A percentile compares a stretch with the other conserved stretches of the same genome.
Evolutionary conservation across 345 rosid genomes (phyloP).

Genomic region (Populus pruinosa): DNA sequence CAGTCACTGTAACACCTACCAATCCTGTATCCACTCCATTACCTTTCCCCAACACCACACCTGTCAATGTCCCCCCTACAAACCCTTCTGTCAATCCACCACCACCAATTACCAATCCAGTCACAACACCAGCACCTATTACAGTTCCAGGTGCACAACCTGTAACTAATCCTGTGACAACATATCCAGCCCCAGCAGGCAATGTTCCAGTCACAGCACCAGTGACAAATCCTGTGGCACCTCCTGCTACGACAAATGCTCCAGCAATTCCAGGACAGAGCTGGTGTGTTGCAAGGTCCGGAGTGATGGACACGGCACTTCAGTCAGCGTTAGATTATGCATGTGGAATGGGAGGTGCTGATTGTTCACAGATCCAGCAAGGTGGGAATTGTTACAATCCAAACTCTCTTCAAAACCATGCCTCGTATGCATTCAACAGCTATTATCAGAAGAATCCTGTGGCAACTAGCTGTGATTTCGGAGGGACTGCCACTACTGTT

Average conservation of each 20-base stretch:
- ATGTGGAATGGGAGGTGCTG: constrained; percentile 80
- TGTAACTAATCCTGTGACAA: constrained; percentile 66
- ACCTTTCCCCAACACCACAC: constrained; percentile 30
- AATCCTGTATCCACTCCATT: constrained; percentile 36
- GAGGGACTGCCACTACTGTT: constrained; percentile 63
- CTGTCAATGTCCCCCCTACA: constrained; percentile 42
- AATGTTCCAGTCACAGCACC: constrained; percentile 45
- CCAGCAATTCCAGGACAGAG: constrained; percentile 71
- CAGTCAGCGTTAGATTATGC: constrained; percentile 91
- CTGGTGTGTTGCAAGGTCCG: constrained; percentile 87
- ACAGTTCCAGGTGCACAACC: constrained; percentile 52
- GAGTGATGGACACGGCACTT: constrained; percentile 48
- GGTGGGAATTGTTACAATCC: constrained; percentile 83
- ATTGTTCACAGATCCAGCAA: constrained; percentile 84
- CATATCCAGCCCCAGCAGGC: constrained; percentile 55
- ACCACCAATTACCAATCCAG: constrained; percentile 50
- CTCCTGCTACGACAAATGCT: constrained; percentile 56
- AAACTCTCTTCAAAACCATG: constrained; percentile 64
- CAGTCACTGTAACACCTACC: constrained; percentile 35
- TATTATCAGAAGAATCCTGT: constrained; percentile 83
- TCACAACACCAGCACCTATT: constrained; percentile 51
- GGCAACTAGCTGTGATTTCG: constrained; percentile 84
- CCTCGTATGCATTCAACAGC: constrained; percentile 89
- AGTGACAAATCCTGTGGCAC: constrained; percentile 42
- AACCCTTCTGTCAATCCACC: constrained; percentile 43